Percentiles rank a stretch among this genome's conserved stretches.
These are phyloP conservation scores for Rhodamnia argentea DNA, from an alignment of 345 rosid genomes.

Conservation along the genomic window DNA sequence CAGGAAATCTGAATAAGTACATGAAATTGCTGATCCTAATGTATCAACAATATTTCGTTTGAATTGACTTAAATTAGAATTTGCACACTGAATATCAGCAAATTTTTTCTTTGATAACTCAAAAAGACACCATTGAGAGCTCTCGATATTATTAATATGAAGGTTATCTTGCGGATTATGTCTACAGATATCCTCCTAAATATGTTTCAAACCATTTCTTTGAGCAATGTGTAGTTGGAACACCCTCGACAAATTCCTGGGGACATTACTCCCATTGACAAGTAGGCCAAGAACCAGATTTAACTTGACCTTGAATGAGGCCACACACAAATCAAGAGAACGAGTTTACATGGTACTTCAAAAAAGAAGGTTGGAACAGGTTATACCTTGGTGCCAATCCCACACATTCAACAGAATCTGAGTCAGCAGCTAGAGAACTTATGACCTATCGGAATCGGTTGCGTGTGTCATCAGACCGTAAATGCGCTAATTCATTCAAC, in stretches of 20 bases:
- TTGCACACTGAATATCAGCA: neutral
- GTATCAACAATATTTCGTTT: neutral
- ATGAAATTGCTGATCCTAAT: neutral
- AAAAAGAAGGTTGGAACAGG: neutral
- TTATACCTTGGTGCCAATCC: conserved; percentile 54
- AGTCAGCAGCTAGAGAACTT: conserved; percentile 43
- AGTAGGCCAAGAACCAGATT: neutral
- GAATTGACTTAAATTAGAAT: neutral
- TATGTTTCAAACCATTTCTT: neutral
- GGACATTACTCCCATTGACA: neutral
- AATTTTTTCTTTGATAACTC: neutral
- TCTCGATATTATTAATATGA: neutral
- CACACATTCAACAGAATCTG: conserved; percentile 60
- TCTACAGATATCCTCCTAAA: neutral
- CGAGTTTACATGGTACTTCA: neutral
- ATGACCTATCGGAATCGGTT: conserved; percentile 28
- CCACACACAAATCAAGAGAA: neutral
- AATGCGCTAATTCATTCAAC: neutral
- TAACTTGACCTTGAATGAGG: neutral
- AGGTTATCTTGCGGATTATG: neutral
- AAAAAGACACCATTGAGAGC: neutral
- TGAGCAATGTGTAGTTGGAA: neutral
- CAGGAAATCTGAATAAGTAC: neutral
- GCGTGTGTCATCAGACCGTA: neutral
- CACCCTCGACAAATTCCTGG: neutral